phyloP scores from a whole-genome alignment of 2,329 filamentous ascomycete species.

The Pseudopyricularia javanii region DNA sequence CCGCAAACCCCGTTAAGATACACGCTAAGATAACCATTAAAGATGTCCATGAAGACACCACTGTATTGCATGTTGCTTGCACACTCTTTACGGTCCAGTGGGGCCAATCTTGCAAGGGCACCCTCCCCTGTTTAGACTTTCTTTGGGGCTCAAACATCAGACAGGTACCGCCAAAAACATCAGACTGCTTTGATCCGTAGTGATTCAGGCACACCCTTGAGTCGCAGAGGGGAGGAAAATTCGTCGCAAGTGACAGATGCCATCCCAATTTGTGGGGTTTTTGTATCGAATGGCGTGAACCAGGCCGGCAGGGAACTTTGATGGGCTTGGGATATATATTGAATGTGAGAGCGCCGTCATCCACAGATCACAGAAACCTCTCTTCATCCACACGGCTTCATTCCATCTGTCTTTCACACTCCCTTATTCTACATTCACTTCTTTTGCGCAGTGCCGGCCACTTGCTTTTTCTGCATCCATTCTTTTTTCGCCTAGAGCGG shows the following conservation, averaged over 20 bases:
- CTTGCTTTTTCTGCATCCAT: background rate
- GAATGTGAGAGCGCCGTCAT: background rate
- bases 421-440: background rate
- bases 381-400: background rate
- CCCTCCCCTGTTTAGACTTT: too few relatives aligned
- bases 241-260: background rate
- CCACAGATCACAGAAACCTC: background rate
- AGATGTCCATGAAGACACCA: too few relatives aligned
- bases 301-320: too few relatives aligned
- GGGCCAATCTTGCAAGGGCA: too few relatives aligned
- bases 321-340: background rate
- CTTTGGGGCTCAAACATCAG: too few relatives aligned
- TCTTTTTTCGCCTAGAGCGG: background rate
- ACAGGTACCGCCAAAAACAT: background rate
- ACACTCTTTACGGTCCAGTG: too few relatives aligned
- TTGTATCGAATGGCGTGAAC: background rate
- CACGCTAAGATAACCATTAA: too few relatives aligned
- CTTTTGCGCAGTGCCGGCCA: slow-evolving; percentile 1
- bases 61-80: too few relatives aligned
- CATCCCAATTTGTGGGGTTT: background rate
- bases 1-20: too few relatives aligned
- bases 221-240: background rate
- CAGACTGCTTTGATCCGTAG: background rate
- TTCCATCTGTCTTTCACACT: background rate
- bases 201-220: background rate